phyloP scores from a whole-genome alignment of 257 asterid genomes.

The Euphrasia confusa region DNA sequence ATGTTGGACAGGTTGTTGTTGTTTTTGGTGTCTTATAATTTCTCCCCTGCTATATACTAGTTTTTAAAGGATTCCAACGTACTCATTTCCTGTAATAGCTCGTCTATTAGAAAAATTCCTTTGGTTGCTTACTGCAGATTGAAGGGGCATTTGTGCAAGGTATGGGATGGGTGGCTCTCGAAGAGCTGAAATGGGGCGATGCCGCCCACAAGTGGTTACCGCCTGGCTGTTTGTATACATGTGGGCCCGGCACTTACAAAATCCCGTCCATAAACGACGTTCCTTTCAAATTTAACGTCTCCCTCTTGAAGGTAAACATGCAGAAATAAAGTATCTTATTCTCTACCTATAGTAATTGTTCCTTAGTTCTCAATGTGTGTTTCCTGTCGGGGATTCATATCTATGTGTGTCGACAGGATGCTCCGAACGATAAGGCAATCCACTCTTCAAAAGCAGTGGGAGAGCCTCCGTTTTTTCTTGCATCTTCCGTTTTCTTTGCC shows the following conservation, averaged over 20 bases:
- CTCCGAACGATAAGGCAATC: constrained; percentile 74
- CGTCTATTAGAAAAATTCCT: not conserved
- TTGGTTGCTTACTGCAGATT: constrained; percentile 41
- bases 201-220: constrained; percentile 82
- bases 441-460: constrained; percentile 98
- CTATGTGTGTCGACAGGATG: constrained; percentile 44
- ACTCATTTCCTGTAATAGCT: constrained; percentile 7
- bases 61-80: not conserved
- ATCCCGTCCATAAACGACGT: constrained; percentile 83
- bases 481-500: constrained; percentile 74
- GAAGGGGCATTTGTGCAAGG: constrained; percentile 98
- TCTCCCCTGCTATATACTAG: not conserved
- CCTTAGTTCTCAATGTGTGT: too few relatives aligned
- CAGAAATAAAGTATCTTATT: not conserved
- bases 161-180: constrained; percentile 91
- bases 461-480: constrained; percentile 94
- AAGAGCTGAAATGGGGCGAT: constrained; percentile 98
- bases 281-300: constrained; percentile 71
- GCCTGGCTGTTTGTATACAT: constrained; percentile 64
- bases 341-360: not conserved
- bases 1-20: constrained; percentile 76
- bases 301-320: constrained; percentile 72
- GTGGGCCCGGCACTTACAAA: constrained; percentile 91
- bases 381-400: not conserved
- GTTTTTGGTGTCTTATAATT: not conserved